These are phyloP conservation scores for Termitomyces sp. DNA, from an alignment of 768 basidiomycete genomes.

Conservation along the genomic window DNA sequence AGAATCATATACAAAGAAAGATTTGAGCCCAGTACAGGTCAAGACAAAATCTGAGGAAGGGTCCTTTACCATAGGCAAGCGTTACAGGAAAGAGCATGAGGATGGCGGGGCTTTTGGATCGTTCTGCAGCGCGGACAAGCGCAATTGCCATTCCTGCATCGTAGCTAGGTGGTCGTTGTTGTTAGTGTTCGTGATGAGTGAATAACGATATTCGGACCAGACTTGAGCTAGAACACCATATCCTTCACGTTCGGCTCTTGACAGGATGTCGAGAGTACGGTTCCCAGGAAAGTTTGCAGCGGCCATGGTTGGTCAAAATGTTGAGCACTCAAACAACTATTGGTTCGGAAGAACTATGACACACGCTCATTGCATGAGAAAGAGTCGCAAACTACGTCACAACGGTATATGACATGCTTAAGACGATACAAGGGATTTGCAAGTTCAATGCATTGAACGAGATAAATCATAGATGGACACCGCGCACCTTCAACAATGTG, in stretches of 20 bases:
- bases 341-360: neutral
- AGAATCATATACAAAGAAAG: neutral
- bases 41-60: constrained; percentile 42
- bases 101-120: constrained; percentile 42
- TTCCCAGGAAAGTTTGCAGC: constrained; percentile 21
- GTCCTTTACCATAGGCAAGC: constrained; percentile 40
- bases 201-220: constrained; percentile 23
- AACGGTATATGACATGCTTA: neutral
- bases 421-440: neutral
- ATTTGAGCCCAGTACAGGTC: constrained; percentile 25
- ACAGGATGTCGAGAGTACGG: constrained; percentile 37
- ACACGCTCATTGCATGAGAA: neutral
- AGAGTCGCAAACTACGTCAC: constrained; percentile 6
- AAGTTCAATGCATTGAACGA: too few relatives aligned
- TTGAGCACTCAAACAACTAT: neutral
- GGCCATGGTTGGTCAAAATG: neutral
- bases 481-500: too few relatives aligned
- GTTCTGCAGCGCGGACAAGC: constrained; percentile 44
- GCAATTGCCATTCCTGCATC: constrained; percentile 42
- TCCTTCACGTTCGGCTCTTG: constrained; percentile 35
- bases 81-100: constrained; percentile 44
- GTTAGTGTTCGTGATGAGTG: neutral
- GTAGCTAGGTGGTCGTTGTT: constrained; percentile 32
- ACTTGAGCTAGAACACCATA: constrained; percentile 43
- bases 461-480: too few relatives aligned